Conservation (phyloP, 768 basidiomycete genomes). For the Suillus bovinus region DNA sequence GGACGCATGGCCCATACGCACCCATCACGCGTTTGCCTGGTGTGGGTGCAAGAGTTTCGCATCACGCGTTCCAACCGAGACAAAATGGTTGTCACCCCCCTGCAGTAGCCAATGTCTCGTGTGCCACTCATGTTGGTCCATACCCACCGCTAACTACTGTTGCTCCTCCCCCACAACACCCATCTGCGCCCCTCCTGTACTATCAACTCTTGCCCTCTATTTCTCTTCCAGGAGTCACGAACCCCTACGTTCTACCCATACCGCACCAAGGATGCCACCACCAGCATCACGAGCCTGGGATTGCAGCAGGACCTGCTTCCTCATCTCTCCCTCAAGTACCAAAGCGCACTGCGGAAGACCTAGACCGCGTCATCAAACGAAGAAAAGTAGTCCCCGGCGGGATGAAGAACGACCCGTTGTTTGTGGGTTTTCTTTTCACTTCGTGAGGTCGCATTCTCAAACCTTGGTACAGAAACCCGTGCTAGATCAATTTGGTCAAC, state of each 20-base stretch:
- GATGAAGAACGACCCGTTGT: background rate
- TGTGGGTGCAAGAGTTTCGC: too few species aligned
- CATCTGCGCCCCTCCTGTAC: too few species aligned
- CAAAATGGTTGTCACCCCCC: too few species aligned
- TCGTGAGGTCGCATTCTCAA: background rate
- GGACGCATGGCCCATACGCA: too few species aligned
- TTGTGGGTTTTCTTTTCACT: background rate
- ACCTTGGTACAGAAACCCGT: background rate
- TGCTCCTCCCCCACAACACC: too few species aligned
- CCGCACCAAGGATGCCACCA: background rate
- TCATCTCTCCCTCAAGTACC: background rate
- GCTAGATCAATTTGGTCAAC: background rate
- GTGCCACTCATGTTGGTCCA: too few species aligned
- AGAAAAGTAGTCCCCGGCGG: fast-evolving
- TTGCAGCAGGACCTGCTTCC: background rate
- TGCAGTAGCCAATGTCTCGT: too few species aligned
- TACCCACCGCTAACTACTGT: too few species aligned
- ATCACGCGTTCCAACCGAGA: too few species aligned
- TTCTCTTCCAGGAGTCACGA: background rate
- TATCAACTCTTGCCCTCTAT: too few species aligned
- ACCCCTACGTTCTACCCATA: background rate
- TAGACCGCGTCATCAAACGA: background rate
- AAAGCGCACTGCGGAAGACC: background rate
- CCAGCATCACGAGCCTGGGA: background rate
- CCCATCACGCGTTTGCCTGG: too few species aligned